These are phyloP conservation scores for Polytolypa hystricis DNA, from an alignment of 2,329 filamentous ascomycete species.

Conservation along the genomic window DNA sequence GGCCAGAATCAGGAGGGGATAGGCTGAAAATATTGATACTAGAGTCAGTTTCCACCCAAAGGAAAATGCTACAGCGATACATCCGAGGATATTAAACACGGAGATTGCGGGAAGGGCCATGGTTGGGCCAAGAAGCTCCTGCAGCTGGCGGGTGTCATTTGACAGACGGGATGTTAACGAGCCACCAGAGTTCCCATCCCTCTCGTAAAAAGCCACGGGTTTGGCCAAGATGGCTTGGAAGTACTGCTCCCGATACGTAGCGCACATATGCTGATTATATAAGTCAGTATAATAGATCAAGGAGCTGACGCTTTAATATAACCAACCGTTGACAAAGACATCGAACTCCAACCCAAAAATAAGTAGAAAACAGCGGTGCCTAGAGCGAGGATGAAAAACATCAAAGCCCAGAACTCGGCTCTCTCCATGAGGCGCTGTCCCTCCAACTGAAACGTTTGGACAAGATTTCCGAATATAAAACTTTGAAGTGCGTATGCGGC, in stretches of 20 bases:
- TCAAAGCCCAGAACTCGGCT: slow-evolving; percentile 43
- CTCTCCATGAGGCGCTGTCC: slow-evolving; percentile 27
- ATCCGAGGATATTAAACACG: slow-evolving; percentile 54
- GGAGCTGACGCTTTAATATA: neutral
- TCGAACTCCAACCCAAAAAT: slow-evolving; percentile 35
- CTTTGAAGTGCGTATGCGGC: slow-evolving; percentile 26
- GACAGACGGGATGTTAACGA: slow-evolving; percentile 37
- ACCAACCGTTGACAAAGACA: slow-evolving; percentile 36
- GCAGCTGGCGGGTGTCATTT: slow-evolving; percentile 39
- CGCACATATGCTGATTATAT: slow-evolving; percentile 20
- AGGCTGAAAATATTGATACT: slow-evolving; percentile 50
- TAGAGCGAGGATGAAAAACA: slow-evolving; percentile 46
- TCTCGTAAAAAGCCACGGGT: slow-evolving; percentile 33
- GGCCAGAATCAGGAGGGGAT: slow-evolving; percentile 41
- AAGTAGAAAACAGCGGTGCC: slow-evolving; percentile 36
- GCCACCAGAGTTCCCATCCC: slow-evolving; percentile 38
- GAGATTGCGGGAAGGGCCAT: slow-evolving; percentile 46
- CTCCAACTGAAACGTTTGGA: slow-evolving; percentile 37
- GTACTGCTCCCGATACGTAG: slow-evolving; percentile 33
- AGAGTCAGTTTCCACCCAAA: slow-evolving; percentile 70
- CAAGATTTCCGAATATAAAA: slow-evolving; percentile 38
- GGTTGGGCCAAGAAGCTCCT: slow-evolving; percentile 40
- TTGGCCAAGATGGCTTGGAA: slow-evolving; percentile 37
- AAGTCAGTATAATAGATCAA: slow-evolving; percentile 10
- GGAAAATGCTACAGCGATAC: slow-evolving; percentile 54